A percentile compares a stretch with the other conserved stretches of the same genome.
These are phyloP conservation scores for Populus davidiana DNA, from an alignment of 345 rosid genomes.

Conservation along the genomic window DNA sequence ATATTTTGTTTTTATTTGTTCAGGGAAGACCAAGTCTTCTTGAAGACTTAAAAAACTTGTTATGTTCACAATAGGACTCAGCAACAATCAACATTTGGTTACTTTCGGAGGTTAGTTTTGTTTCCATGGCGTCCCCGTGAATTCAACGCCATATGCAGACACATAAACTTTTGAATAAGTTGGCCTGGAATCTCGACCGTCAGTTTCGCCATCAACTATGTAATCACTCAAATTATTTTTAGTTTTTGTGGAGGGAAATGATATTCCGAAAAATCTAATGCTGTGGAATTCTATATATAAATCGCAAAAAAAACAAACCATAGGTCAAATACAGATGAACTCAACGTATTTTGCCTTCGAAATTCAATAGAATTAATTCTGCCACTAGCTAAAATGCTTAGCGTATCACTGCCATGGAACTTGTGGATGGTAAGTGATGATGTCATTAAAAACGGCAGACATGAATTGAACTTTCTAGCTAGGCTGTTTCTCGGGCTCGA, in stretches of 20 bases:
- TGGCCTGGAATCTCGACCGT: background rate
- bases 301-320: background rate
- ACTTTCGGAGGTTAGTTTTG: background rate
- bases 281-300: background rate
- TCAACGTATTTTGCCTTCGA: too few relatives aligned
- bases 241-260: background rate
- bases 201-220: background rate
- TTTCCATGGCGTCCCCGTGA: constrained; percentile 19
- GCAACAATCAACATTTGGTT: background rate
- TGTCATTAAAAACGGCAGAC: too few relatives aligned
- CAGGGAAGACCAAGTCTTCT: constrained; percentile 30
- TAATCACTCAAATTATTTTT: background rate
- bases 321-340: background rate
- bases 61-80: constrained; percentile 12
- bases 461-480: too few relatives aligned
- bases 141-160: constrained; percentile 3
- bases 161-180: background rate
- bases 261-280: too few relatives aligned
- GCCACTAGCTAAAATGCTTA: too few relatives aligned
- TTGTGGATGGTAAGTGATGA: too few relatives aligned
- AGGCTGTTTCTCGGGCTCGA: too few relatives aligned
- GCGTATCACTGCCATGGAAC: too few relatives aligned
- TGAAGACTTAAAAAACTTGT: constrained; percentile 12
- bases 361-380: too few relatives aligned
- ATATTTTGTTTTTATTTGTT: constrained; percentile 1